Evolutionary conservation across 2,329 filamentous ascomycete species (phyloP), one percentile per base, ranked within the genome.

Genomic region (Incumbomyces delicatus): DNA sequence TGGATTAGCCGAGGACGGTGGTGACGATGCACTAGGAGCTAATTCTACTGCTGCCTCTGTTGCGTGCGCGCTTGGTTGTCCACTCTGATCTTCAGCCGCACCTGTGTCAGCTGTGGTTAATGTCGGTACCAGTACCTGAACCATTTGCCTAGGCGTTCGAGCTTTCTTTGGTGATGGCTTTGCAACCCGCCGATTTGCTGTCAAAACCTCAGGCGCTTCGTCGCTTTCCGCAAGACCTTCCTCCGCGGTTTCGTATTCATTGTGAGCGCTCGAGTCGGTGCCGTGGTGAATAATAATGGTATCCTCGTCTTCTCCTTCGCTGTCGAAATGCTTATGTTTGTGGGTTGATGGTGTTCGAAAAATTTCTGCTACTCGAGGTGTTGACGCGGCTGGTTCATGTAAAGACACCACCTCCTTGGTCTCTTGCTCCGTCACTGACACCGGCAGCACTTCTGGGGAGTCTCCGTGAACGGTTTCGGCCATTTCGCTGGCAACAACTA

Each of bases 181-280:
- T n/a, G 33, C n/a, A n/a, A 27, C 14, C 27, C 17, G 34, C n/a
- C 22, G 18, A 13, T 32, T 47, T 20, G 47, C 51, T 38, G 42
- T 51, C 17, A 44, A 11, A 11, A 50, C 34, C 36, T 53, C 52
- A n/a, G 50, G 52, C 6, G 48, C 46, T 13, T 50, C 48, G 13
- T 48, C 46, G 13, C 34, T 38, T 14, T 37, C 36, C 11, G 47
- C 39, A 10, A 43, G 20, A 12, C 43, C 45, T 33, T 45, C 50
- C 14, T 32, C 34, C 2, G 33, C 41, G 12, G n/a, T 34, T 13
- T 50, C 22, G 30, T 41, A 40, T 8, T 16, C 22, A 36, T 44
- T 42, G 6, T 34, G 41, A 27, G 29, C 41, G 31, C 22, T 45
- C 17, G 43, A 45, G 22, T 37, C 36, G 36, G 45, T 22, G 39